Conservation (phyloP, 2,329 filamentous ascomycete species). For the Periconia sp. region DNA sequence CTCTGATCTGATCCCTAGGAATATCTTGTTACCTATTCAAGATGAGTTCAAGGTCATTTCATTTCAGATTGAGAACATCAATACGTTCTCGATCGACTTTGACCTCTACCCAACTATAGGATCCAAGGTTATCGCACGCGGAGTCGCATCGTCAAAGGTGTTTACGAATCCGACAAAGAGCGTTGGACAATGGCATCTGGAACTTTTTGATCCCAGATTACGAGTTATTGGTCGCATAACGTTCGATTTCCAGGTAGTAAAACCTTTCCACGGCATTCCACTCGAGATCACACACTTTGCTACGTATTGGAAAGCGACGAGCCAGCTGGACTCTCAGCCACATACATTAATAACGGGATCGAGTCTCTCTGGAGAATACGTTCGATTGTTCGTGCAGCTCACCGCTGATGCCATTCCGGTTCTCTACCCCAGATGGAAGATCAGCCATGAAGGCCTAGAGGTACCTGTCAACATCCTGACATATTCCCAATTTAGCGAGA, state of each 20-base stretch:
- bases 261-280: slow-evolving; percentile 89
- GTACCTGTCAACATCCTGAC: slow-evolving; percentile 82
- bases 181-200: slow-evolving; percentile 81
- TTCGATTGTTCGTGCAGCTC: slow-evolving; percentile 88
- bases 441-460: slow-evolving; percentile 76
- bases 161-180: slow-evolving; percentile 79
- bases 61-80: slow-evolving; percentile 93
- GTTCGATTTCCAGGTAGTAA: slow-evolving; percentile 95
- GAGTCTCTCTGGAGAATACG: slow-evolving; percentile 93
- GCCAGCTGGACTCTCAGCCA: slow-evolving; percentile 83
- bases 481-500: slow-evolving; percentile 70
- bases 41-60: slow-evolving; percentile 93
- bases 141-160: slow-evolving; percentile 85
- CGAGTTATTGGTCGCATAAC: slow-evolving; percentile 91
- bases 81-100: slow-evolving; percentile 93
- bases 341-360: slow-evolving; percentile 92
- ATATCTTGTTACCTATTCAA: slow-evolving; percentile 92
- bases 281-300: slow-evolving; percentile 98
- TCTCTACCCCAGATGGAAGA: slow-evolving; percentile 83
- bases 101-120: slow-evolving; percentile 98
- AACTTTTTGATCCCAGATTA: slow-evolving; percentile 89
- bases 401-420: slow-evolving; percentile 88
- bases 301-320: slow-evolving; percentile 99
- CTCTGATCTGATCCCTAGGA: slow-evolving; percentile 94
- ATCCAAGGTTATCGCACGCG: slow-evolving; percentile 95